Percentiles rank a stretch among this genome's conserved stretches.
These are phyloP conservation scores for Purshia tridentata DNA, from an alignment of 306 rosid genomes.

Conservation along the genomic window DNA sequence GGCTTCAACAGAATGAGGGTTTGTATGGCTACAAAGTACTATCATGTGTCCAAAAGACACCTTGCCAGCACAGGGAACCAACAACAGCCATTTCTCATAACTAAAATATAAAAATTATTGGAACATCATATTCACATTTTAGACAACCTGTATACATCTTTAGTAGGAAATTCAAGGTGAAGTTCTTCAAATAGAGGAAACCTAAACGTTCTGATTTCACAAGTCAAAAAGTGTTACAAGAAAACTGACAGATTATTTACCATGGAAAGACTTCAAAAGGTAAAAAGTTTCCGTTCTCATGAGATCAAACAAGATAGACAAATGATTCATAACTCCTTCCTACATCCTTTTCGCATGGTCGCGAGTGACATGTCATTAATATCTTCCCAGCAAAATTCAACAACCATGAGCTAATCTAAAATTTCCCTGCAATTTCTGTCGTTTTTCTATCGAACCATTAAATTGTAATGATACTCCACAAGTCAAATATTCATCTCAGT, in stretches of 20 bases:
- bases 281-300: background rate
- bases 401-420: background rate
- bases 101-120: background rate
- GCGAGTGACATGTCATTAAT: constrained; percentile 16
- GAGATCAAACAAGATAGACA: background rate
- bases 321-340: background rate
- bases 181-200: constrained; percentile 4
- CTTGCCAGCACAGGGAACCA: no score
- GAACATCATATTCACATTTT: background rate
- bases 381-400: constrained; percentile 58
- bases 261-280: background rate
- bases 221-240: background rate
- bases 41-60: no score
- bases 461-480: background rate
- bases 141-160: background rate
- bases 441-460: background rate
- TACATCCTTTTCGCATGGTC: background rate
- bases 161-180: constrained; percentile 2
- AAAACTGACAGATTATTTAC: constrained; percentile 9
- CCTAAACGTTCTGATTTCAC: constrained; percentile 2
- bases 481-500: background rate
- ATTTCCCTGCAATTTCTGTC: background rate
- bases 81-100: background rate
- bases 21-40: no score
- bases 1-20: no score